phyloP scores from a whole-genome alignment of 2,329 filamentous ascomycete genomes.

The Aureobasidium sp. region DNA sequence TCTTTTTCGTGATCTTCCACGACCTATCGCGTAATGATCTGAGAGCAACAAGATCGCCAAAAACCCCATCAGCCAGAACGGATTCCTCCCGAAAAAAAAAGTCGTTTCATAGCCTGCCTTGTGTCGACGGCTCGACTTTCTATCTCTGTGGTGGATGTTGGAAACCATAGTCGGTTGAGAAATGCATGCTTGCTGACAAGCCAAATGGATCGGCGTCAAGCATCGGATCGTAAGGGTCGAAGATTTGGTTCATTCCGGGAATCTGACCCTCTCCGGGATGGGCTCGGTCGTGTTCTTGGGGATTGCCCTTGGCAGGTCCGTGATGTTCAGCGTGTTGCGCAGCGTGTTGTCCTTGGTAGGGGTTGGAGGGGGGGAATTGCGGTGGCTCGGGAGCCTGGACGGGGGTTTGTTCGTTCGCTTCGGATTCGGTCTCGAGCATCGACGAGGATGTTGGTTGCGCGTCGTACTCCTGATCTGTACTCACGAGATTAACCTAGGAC shows the following conservation, averaged over 20 bases:
- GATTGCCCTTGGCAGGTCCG: neutral
- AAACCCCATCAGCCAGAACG: neutral
- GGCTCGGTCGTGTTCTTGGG: constrained; percentile 22
- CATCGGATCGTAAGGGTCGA: constrained; percentile 75
- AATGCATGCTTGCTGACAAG: constrained; percentile 89
- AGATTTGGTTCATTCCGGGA: constrained; percentile 42
- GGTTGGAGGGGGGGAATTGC: constrained; percentile 1
- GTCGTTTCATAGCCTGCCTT: neutral
- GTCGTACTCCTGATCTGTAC: constrained; percentile 94
- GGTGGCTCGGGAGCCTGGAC: constrained; percentile 38
- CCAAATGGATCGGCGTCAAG: constrained; percentile 92
- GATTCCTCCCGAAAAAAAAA: neutral
- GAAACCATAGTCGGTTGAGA: constrained; percentile 76
- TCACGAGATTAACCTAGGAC: constrained; percentile 61
- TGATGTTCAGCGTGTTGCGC: constrained; percentile 8
- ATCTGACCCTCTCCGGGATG: constrained; percentile 10
- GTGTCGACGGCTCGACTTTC: neutral
- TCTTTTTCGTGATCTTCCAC: neutral
- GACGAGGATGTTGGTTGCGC: constrained; percentile 51
- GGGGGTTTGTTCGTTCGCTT: constrained; percentile 54
- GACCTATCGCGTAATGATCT: neutral
- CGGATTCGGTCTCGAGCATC: constrained; percentile 70
- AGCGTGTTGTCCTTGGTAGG: constrained; percentile 2
- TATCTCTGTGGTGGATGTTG: constrained; percentile 27
- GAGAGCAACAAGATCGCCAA: neutral